Conservation (phyloP, 202 grass and related monocot species). For the Carex arenaria region DNA sequence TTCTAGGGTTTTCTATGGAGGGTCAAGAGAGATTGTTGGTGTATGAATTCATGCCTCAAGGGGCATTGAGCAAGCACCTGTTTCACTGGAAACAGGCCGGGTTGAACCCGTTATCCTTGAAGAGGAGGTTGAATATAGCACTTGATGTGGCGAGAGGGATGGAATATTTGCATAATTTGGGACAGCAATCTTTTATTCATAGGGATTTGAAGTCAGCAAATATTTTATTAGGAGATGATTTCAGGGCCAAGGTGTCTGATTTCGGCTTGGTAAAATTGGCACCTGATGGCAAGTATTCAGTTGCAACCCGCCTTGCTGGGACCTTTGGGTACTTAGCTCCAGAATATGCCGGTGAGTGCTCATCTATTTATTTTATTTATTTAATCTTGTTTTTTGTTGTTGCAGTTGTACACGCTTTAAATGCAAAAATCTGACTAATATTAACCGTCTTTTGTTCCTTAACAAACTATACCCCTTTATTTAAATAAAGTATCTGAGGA, state of each 20-base stretch:
- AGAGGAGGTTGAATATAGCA: constrained; percentile 91
- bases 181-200: constrained; percentile 78
- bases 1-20: constrained; percentile 65
- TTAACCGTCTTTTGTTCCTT: neutral
- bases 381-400: neutral
- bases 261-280: constrained; percentile 83
- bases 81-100: constrained; percentile 63
- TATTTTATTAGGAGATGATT: constrained; percentile 86
- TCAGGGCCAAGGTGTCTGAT: constrained; percentile 86
- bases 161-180: constrained; percentile 91
- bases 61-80: constrained; percentile 76
- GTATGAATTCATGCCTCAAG: constrained; percentile 88
- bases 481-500: neutral
- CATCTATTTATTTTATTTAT: neutral
- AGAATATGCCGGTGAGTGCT: constrained; percentile 83
- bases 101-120: constrained; percentile 75
- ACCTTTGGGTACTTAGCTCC: constrained; percentile 96
- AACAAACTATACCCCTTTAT: neutral
- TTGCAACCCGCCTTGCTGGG: constrained; percentile 80
- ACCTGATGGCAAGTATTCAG: constrained; percentile 76
- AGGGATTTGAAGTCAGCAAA: constrained; percentile 95
- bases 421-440: neutral
- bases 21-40: constrained; percentile 79
- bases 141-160: constrained; percentile 85
- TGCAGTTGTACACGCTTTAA: neutral